Base-by-base conservation (phyloP, 2,329 filamentous ascomycete species). In the Phoma sp. region DNA sequence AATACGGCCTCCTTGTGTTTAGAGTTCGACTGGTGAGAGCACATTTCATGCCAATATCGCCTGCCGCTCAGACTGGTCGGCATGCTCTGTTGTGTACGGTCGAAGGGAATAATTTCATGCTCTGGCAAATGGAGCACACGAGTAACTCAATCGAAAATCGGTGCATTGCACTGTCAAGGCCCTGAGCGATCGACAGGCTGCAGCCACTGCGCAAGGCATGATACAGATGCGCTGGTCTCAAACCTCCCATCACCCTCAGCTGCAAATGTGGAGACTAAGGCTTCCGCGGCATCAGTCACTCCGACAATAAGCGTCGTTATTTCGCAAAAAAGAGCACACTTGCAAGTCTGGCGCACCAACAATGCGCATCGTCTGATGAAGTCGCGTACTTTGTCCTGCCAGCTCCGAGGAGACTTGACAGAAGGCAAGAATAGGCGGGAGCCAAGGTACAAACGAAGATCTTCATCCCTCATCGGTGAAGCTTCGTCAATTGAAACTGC, bases 211-310 rank as follows among this genome's bases (percentile, higher is more conserved):
- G 18, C 18, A 18, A 18, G 18, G 18, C 18, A 18, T 18, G 18
- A 18, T 18, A 18, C 18, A 18, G 18, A 18, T 18, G 18, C 18
- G 2, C 18, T 18, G 18, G 18, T 18, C 18, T 18, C 18, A 18
- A 18, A 18, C 18, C 18, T 18, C 18, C 18, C 18, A 18, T 18
- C 18, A 18, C 18, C 18, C 18, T 18, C 18, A 18, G 18, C 18
- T 18, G 18, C 18, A 18, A 18, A 18, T 18, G 18, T 1, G 18
- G 18, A 18, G 18, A 18, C 60, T 76, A 6, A 73, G 74, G 2
- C 75, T 73, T 23, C 57, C 74, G 7, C 65, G 72, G 11, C 54
- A 74, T 4, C 6, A 65, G 0, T 30, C 53, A 2, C 73, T 75
- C 46, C 64, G 68, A 4, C 74, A 66, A 33, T 65, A 70, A 36